Evolutionary conservation across 495 filamentous ascomycete genomes (phyloP).

Genomic region (Podospora didyma): DNA sequence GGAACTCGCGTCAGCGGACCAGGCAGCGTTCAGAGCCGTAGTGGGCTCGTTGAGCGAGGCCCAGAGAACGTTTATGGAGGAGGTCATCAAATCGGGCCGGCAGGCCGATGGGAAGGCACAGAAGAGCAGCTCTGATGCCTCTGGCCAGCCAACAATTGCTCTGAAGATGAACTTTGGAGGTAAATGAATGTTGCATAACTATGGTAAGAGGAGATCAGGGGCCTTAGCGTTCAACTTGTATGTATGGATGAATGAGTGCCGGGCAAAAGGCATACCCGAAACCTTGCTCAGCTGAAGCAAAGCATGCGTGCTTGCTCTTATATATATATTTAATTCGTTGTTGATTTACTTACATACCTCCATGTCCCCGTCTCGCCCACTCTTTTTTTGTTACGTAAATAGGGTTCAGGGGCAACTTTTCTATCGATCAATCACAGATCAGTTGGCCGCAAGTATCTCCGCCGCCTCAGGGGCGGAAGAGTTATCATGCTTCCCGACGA

Average conservation of each 20-base stretch:
- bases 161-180: conserved; percentile 86
- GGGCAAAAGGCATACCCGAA: too few species aligned
- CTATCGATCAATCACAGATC: conserved; percentile 1
- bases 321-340: conserved; percentile 6
- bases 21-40: conserved; percentile 66
- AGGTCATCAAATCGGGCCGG: conserved; percentile 64
- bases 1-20: conserved; percentile 74
- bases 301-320: too few species aligned
- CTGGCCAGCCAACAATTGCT: conserved; percentile 71
- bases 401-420: too few species aligned
- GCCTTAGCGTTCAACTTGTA: too few species aligned
- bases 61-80: conserved; percentile 76
- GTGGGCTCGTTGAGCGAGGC: conserved; percentile 67
- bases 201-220: not conserved
- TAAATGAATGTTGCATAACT: not conserved
- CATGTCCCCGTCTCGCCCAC: too few species aligned
- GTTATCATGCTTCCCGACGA: conserved; percentile 34
- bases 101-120: conserved; percentile 11
- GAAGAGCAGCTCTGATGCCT: conserved; percentile 28
- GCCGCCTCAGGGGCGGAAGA: conserved; percentile 37
- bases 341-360: too few species aligned
- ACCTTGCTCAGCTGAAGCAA: too few species aligned
- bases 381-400: too few species aligned
- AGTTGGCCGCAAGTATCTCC: conserved; percentile 45
- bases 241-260: too few species aligned